phyloP scores from a whole-genome alignment of 805 yeast species.

The Phaffomyces thermotolerans region DNA sequence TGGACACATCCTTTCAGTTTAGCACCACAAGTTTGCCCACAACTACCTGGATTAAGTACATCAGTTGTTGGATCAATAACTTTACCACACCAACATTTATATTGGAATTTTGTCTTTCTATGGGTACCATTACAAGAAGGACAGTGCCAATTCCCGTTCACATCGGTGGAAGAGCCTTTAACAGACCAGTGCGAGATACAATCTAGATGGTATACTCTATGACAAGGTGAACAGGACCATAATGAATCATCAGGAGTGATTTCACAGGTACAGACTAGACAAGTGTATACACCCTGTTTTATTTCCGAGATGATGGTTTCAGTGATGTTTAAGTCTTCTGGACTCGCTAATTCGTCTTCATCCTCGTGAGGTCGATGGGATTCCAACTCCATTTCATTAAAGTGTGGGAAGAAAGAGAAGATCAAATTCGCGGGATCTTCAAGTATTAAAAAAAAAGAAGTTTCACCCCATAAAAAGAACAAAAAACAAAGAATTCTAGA shows the following conservation, averaged over 20 bases:
- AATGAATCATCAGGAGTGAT: constrained; percentile 56
- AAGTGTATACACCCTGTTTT: constrained; percentile 61
- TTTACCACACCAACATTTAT: constrained; percentile 88
- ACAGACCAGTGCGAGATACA: constrained; percentile 87
- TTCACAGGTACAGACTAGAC: constrained; percentile 85
- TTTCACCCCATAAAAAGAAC: not conserved
- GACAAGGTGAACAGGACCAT: constrained; percentile 78
- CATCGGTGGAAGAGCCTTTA: constrained; percentile 61
- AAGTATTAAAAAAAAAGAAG: too few relatives aligned
- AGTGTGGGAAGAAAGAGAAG: too few relatives aligned
- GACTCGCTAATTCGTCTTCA: not conserved
- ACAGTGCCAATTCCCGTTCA: constrained; percentile 68
- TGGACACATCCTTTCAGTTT: constrained; percentile 58
- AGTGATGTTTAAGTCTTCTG: constrained; percentile 21
- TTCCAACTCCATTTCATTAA: constrained; percentile 1
- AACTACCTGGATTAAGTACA: constrained; percentile 66
- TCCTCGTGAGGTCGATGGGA: not conserved
- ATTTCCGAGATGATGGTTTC: constrained; percentile 46
- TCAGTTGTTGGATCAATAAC: constrained; percentile 56
- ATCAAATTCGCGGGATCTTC: too few relatives aligned
- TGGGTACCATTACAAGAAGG: constrained; percentile 65
- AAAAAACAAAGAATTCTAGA: too few relatives aligned
- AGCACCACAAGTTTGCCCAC: constrained; percentile 75
- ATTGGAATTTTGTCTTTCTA: constrained; percentile 42
- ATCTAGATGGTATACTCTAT: constrained; percentile 74